Evolutionary conservation across 2,329 filamentous ascomycete genomes (phyloP).

Genomic region (Colletotrichum higginsianum): DNA sequence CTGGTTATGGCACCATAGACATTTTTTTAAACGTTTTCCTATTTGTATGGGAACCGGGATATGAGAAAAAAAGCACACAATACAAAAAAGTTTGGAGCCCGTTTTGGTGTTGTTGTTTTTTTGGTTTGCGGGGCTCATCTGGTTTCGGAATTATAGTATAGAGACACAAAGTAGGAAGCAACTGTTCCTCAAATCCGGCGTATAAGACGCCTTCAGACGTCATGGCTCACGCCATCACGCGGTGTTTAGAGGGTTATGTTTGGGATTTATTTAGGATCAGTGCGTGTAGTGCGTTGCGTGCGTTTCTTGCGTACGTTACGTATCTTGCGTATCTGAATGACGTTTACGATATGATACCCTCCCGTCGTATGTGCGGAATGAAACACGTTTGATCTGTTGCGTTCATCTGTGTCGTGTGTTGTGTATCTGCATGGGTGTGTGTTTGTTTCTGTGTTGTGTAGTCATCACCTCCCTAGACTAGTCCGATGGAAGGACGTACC

Average conservation of each 20-base stretch:
- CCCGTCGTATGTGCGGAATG: constrained; percentile 36
- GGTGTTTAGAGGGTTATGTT: constrained; percentile 23
- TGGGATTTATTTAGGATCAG: constrained; percentile 27
- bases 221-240: constrained; percentile 35
- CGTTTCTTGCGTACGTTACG: constrained; percentile 35
- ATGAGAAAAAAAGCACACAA: constrained; percentile 34
- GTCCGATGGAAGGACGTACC: not conserved
- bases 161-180: constrained; percentile 39
- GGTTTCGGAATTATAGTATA: constrained; percentile 35
- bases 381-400: constrained; percentile 46
- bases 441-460: constrained; percentile 24
- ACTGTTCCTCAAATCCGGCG: constrained; percentile 38
- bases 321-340: constrained; percentile 33
- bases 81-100: constrained; percentile 33
- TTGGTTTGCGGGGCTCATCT: constrained; percentile 16
- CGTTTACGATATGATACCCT: constrained; percentile 42
- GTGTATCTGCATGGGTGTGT: constrained; percentile 43
- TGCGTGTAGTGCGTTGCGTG: constrained; percentile 36
- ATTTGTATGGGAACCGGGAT: constrained; percentile 15
- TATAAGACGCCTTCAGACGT: constrained; percentile 35
- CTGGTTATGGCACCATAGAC: constrained; percentile 77
- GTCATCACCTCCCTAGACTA: constrained; percentile 1
- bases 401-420: constrained; percentile 41
- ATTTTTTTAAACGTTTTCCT: constrained; percentile 35
- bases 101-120: constrained; percentile 25